Conservation (phyloP, 345 rosid genomes). For the Cardamine resedifolia region DNA sequence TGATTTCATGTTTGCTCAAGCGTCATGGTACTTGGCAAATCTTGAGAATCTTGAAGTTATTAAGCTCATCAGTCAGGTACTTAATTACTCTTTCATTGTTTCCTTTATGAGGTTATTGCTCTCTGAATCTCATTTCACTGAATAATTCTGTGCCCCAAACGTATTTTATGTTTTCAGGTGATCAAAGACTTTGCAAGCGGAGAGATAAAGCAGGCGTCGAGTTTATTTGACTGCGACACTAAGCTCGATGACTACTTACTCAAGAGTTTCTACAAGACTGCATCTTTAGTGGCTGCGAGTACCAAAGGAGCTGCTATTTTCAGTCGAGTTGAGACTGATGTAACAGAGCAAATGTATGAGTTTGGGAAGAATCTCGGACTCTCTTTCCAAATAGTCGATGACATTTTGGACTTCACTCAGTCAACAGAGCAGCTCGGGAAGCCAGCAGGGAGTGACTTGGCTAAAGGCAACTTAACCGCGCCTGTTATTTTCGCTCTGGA, state of each 20-base stretch:
- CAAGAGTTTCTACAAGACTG: slow-evolving; percentile 84
- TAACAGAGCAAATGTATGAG: slow-evolving; percentile 56
- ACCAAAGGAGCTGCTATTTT: slow-evolving; percentile 83
- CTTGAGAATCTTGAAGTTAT: slow-evolving; percentile 83
- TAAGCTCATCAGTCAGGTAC: slow-evolving; percentile 88
- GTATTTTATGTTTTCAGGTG: slow-evolving; percentile 44
- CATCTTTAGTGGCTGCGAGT: slow-evolving; percentile 82
- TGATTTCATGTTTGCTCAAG: slow-evolving; percentile 91
- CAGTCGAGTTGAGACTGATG: slow-evolving; percentile 48
- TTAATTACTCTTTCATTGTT: background rate
- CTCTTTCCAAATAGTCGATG: slow-evolving; percentile 78
- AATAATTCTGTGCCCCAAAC: no score
- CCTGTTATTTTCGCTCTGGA: slow-evolving; percentile 80
- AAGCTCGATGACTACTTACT: slow-evolving; percentile 70
- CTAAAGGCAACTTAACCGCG: slow-evolving; percentile 82
- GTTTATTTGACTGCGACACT: slow-evolving; percentile 67
- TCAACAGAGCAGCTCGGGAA: slow-evolving; percentile 86
- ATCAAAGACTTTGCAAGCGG: slow-evolving; percentile 93
- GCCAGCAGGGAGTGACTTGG: slow-evolving; percentile 76
- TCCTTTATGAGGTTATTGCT: background rate
- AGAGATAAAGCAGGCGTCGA: slow-evolving; percentile 83
- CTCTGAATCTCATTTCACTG: background rate
- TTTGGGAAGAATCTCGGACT: slow-evolving; percentile 80
- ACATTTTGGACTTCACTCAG: slow-evolving; percentile 82
- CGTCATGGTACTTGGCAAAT: slow-evolving; percentile 90